A percentile compares a stretch with the other conserved stretches of the same genome.
Conservation (phyloP, 2,329 filamentous ascomycete genomes). For the Nigrospora oryzae region DNA sequence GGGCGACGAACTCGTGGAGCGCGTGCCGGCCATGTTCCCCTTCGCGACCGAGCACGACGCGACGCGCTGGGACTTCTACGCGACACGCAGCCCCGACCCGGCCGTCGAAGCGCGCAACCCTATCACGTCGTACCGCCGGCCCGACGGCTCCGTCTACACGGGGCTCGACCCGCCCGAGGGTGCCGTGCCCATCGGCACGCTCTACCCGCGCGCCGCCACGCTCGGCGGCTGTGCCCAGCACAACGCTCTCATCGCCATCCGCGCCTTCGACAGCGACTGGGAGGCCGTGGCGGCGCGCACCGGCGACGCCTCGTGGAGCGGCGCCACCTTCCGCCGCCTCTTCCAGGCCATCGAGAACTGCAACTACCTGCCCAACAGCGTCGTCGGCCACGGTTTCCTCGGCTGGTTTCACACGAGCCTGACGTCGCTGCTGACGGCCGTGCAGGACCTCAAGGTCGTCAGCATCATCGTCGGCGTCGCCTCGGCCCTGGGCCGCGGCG, state of each 20-base stretch:
- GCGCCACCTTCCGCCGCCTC: slow-evolving; percentile 1
- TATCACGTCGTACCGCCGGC: slow-evolving; percentile 39
- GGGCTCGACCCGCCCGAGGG: slow-evolving; percentile 26
- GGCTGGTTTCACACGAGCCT: slow-evolving; percentile 43
- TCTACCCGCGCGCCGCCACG: slow-evolving; percentile 36
- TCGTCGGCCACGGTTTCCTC: slow-evolving; percentile 42
- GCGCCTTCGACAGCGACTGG: slow-evolving; percentile 51
- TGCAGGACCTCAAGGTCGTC: slow-evolving; percentile 35
- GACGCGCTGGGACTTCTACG: slow-evolving; percentile 45
- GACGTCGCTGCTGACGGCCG: slow-evolving; percentile 34
- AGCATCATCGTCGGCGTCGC: too few relatives aligned
- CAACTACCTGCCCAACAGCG: slow-evolving; percentile 17
- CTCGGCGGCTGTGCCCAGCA: slow-evolving; percentile 45
- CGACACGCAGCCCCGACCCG: slow-evolving; percentile 45
- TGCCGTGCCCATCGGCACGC: slow-evolving; percentile 30
- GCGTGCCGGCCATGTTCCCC: not conserved
- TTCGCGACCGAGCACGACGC: slow-evolving; percentile 28
- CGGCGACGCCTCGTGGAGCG: slow-evolving; percentile 4
- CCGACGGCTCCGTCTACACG: slow-evolving; percentile 24
- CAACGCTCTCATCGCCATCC: slow-evolving; percentile 50
- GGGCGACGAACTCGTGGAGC: slow-evolving; percentile 26
- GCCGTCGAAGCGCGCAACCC: slow-evolving; percentile 35
- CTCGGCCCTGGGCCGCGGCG: too few relatives aligned
- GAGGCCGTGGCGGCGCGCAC: slow-evolving; percentile 19
- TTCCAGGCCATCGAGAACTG: slow-evolving; percentile 4